Evolutionary conservation across 306 rosid genomes (phyloP), one percentile per base, ranked within the genome.

Genomic region (Glycine soja): DNA sequence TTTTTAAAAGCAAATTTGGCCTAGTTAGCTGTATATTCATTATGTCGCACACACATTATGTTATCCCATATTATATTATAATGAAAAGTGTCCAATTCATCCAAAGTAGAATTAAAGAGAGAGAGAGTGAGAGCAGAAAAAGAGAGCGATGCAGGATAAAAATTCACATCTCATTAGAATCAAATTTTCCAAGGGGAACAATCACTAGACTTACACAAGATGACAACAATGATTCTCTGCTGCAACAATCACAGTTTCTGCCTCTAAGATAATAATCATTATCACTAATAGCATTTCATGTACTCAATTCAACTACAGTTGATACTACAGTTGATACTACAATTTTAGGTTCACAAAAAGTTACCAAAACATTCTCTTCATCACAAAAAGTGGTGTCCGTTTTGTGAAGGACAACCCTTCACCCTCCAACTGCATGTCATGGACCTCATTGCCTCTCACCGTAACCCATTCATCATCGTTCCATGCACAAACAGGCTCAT

Each of bases 381-480:
- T 34, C 79, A 58, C 50, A 32, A 70, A 18, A 62, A 10, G 56
- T 76, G 10, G 54, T 76, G 34, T 61, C 54, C 4, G 63, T 53
- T 54, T 66, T 47, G 19, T 54, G 85, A 57, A 75, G 10, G 3
- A 78, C 53, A 75, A 40, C 10, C 67, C 69, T 16, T 76, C 77
- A 1, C 0, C 2, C 42, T 36, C 42, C 42, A 36, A 36, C 3
- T 36, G 42, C 5, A 0, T 42, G 45, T 42, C 1, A 40, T 40
- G 71, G 50, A 65, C 48, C 4, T 42, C 74, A 34, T 78, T 76
- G 82, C 84, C 85, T 88, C 98, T 91, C 30, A 95, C 97, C 0
- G 90, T 89, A 40, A 85, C 62, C 99, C 99, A 93, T 43, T 34
- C 91, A 69, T 68, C 74, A 65, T 50, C 16, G 24, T 80, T 77